phyloP scores from a whole-genome alignment of 108 stramenopile species.

The Nitzschia inconspicua region DNA sequence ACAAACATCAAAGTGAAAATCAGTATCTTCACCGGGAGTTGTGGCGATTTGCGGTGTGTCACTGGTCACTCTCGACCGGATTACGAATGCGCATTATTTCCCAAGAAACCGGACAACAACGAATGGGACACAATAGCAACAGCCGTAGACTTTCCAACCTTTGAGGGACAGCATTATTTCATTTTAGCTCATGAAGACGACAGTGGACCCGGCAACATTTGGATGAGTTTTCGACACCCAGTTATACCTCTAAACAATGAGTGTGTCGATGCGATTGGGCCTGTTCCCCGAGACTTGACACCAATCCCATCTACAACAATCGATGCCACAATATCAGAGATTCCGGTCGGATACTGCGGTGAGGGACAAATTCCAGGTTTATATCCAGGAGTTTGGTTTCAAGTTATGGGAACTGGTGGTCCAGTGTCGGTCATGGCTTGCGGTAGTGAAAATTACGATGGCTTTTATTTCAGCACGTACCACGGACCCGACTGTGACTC shows the following conservation, averaged over 20 bases:
- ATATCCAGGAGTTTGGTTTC: slow-evolving; percentile 38
- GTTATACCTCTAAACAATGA: slow-evolving; percentile 26
- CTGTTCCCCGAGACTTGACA: slow-evolving; percentile 29
- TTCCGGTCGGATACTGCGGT: slow-evolving; percentile 17
- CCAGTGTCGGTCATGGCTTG: slow-evolving; percentile 22
- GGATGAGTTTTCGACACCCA: slow-evolving; percentile 19
- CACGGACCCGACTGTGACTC: slow-evolving; percentile 20
- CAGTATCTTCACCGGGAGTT: slow-evolving; percentile 29
- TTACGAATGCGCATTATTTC: slow-evolving; percentile 19
- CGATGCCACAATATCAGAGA: slow-evolving; percentile 8
- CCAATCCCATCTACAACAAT: background rate
- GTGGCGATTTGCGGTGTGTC: slow-evolving; percentile 17
- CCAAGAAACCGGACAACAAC: background rate
- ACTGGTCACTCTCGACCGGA: slow-evolving; percentile 5
- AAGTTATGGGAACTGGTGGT: slow-evolving; percentile 30
- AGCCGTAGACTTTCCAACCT: slow-evolving; percentile 13
- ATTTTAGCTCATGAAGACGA: slow-evolving; percentile 19
- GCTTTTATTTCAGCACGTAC: slow-evolving; percentile 25
- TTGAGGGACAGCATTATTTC: slow-evolving; percentile 9
- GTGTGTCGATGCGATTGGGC: slow-evolving; percentile 30
- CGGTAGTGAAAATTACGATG: slow-evolving; percentile 24
- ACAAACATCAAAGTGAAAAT: slow-evolving; percentile 34
- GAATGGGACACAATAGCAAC: slow-evolving; percentile 26
- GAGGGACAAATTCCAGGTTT: background rate
- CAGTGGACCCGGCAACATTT: slow-evolving; percentile 3